phyloP scores from a whole-genome alignment of 2,329 filamentous ascomycete genomes.

The Pezicula carpinea region DNA sequence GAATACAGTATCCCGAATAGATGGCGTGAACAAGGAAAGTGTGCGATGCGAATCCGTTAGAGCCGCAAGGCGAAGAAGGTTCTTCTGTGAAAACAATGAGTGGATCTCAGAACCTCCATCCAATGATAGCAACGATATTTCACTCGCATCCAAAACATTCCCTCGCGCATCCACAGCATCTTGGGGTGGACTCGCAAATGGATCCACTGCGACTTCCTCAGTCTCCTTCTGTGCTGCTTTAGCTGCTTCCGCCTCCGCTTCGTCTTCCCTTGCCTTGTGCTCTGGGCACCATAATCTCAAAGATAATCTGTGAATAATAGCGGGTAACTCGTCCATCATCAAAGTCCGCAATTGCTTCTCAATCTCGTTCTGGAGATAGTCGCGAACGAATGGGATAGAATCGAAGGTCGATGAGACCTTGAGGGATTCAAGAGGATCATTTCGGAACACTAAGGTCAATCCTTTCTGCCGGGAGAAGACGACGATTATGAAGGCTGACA shows the following conservation, averaged over 20 bases:
- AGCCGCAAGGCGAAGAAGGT: slow-evolving; percentile 75
- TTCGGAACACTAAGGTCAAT: slow-evolving; percentile 92
- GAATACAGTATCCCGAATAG: slow-evolving; percentile 86
- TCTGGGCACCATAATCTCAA: slow-evolving; percentile 87
- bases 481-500: slow-evolving; percentile 94
- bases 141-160: slow-evolving; percentile 68
- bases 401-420: slow-evolving; percentile 99
- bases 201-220: slow-evolving; percentile 56
- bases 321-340: slow-evolving; percentile 97
- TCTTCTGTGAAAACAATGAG: slow-evolving; percentile 93
- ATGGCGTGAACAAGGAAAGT: slow-evolving; percentile 83
- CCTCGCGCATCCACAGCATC: slow-evolving; percentile 80
- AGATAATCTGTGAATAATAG: slow-evolving; percentile 91
- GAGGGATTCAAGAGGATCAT: slow-evolving; percentile 94
- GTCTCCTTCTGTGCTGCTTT: slow-evolving; percentile 46
- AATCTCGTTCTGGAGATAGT: slow-evolving; percentile 94
- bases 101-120: slow-evolving; percentile 79
- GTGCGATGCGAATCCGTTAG: slow-evolving; percentile 87
- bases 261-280: slow-evolving; percentile 63
- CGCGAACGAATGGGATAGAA: slow-evolving; percentile 95
- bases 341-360: slow-evolving; percentile 86
- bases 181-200: slow-evolving; percentile 74
- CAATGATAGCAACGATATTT: slow-evolving; percentile 72
- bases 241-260: slow-evolving; percentile 44
- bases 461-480: slow-evolving; percentile 98